Conservation (phyloP, 2,329 filamentous ascomycete genomes). For the Penicillium aurantiogriseum region DNA sequence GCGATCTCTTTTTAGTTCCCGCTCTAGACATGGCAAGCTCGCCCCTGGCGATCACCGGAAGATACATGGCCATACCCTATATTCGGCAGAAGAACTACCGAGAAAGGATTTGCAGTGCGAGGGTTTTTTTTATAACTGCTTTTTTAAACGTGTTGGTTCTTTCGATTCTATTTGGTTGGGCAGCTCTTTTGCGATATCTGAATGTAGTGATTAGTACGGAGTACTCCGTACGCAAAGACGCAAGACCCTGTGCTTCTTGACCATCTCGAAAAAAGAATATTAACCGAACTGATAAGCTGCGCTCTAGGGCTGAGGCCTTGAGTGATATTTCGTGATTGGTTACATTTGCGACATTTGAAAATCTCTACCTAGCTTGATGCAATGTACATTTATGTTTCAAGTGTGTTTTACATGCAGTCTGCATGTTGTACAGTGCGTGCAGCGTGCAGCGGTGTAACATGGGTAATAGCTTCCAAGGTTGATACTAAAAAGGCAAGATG, state of each 20-base stretch:
- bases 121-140: not conserved
- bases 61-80: not conserved
- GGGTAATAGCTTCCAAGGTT: too few species aligned
- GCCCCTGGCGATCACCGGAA: conserved; percentile 13
- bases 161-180: not conserved
- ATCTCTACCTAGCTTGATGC: not conserved
- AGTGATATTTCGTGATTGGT: not conserved
- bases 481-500: not conserved
- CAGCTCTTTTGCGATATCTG: not conserved
- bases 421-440: not conserved
- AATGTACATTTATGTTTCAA: not conserved
- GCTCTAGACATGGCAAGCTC: conserved; percentile 1
- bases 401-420: not conserved
- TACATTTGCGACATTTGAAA: not conserved
- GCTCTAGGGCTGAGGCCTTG: not conserved
- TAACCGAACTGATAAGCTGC: not conserved
- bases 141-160: not conserved
- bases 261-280: not conserved
- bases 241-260: not conserved
- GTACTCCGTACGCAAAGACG: not conserved
- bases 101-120: not conserved
- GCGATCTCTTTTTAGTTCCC: conserved; percentile 9
- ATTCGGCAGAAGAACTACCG: not conserved
- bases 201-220: not conserved
- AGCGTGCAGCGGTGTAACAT: not conserved